These are phyloP conservation scores for Kwoniella shandongensis DNA, from an alignment of 768 basidiomycete genomes.

Conservation along the genomic window DNA sequence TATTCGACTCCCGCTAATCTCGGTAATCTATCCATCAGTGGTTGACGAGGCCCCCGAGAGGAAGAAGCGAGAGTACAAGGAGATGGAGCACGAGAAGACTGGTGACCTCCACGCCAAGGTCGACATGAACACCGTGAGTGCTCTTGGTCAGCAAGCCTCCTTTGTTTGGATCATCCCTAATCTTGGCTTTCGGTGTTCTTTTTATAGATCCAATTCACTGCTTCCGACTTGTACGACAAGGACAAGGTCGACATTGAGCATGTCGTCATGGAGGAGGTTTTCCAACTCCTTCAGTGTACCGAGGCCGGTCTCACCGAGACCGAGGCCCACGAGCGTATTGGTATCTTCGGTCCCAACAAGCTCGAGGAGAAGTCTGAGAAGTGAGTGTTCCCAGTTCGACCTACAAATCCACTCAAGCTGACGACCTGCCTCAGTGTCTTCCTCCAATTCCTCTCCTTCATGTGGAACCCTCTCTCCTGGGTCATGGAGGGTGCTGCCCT, in stretches of 20 bases:
- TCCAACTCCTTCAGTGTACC: conserved; percentile 88
- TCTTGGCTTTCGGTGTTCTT: not conserved
- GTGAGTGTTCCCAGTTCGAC: conserved; percentile 25
- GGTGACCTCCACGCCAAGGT: conserved; percentile 48
- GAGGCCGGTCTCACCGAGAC: conserved; percentile 72
- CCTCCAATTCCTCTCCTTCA: conserved; percentile 94
- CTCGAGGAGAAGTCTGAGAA: conserved; percentile 68
- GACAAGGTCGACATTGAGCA: conserved; percentile 99
- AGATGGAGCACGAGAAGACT: conserved; percentile 49
- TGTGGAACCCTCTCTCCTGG: conserved; percentile 99
- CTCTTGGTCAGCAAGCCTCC: not conserved
- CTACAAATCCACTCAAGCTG: conserved; percentile 1
- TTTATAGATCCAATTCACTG: conserved; percentile 53
- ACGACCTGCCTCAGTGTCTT: conserved; percentile 62
- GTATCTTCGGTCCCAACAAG: conserved; percentile 94
- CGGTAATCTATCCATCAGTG: not conserved
- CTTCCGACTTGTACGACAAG: conserved; percentile 72
- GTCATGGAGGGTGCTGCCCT: conserved; percentile 90
- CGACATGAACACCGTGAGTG: conserved; percentile 49
- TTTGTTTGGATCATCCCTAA: not conserved
- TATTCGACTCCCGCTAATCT: conserved; percentile 11
- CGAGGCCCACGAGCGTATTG: conserved; percentile 79
- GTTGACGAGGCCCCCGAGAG: conserved; percentile 31
- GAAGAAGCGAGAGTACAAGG: conserved; percentile 53
- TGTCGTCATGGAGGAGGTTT: conserved; percentile 92